Evolutionary conservation across 1,284 basidiomycete species (phyloP), one percentile per base, ranked within the genome.

Genomic region (Porodaedalea pini): DNA sequence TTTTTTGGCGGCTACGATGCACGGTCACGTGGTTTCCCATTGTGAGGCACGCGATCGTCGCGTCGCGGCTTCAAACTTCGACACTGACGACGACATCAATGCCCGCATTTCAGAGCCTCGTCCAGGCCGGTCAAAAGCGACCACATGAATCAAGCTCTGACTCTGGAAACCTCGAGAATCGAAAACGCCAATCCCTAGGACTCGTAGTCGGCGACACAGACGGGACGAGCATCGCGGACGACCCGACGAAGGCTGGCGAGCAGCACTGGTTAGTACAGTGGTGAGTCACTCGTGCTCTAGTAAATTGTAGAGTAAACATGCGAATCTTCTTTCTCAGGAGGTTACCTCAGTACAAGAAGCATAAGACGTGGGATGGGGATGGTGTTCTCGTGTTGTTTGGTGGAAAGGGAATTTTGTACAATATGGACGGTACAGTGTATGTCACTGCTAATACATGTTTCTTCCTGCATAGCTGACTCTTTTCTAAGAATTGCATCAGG

Each of bases 351-450:
- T 75, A 77, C 31, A 88, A 84, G 70, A 96, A 95, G 71, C 88
- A 96, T 69, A 96, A 95, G 71, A 94, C 90, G 0, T 96, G 93
- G 94, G 92, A 96, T 62, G 90, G 86, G 34, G 87, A 89, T 67
- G 87, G 79, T 17, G 75, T 90, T n/a, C 72, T 90, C 5, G 79
- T 82, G 15, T 73, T 83, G 13, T 75, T 67, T 53, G 75, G 71
- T 5, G 68, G 66, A 11, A 80, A 74, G 62, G 80, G 78, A 48
- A 78, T 73, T 4, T 68, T 90, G 23, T 82, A 81, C 59, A 83
- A 86, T 61, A 71, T 76, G 21, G 83, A 88, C 49, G 83, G 83
- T 34, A 82, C 79, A 71, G 67, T 73, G 88, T 85, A 68, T 61
- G 78, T 57, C 6, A 1, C 6, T 32, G 21, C 8, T 11, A 32